These are phyloP conservation scores for Barnettozyma salicaria DNA, from an alignment of 805 yeast genomes.

Conservation along the genomic window DNA sequence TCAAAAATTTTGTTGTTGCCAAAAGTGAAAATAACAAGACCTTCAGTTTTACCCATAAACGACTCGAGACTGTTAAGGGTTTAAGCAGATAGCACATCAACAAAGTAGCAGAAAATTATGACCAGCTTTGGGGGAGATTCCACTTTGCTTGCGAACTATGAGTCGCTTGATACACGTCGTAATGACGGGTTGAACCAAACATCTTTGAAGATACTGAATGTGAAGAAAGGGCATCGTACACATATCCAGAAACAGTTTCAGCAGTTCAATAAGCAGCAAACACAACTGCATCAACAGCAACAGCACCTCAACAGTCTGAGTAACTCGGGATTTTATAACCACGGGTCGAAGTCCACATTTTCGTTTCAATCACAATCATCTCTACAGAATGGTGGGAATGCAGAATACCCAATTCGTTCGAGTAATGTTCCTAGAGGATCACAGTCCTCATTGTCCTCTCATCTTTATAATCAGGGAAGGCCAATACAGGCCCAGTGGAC, in stretches of 20 bases:
- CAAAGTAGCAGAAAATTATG: too few relatives aligned
- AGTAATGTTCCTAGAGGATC: too few relatives aligned
- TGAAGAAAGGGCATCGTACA: slow-evolving; percentile 22
- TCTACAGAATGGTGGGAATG: neutral
- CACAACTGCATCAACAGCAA: slow-evolving; percentile 2
- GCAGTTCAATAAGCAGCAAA: slow-evolving; percentile 19
- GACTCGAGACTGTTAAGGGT: neutral
- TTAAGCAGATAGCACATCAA: neutral
- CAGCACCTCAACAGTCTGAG: too few relatives aligned
- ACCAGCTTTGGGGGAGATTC: too few relatives aligned
- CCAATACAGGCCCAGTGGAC: slow-evolving; percentile 8
- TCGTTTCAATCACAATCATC: slow-evolving; percentile 6
- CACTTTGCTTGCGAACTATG: too few relatives aligned
- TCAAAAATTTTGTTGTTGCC: too few relatives aligned
- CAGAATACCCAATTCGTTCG: too few relatives aligned
- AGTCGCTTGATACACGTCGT: slow-evolving; percentile 18
- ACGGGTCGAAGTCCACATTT: slow-evolving; percentile 4
- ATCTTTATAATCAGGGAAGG: too few relatives aligned
- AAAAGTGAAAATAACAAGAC: too few relatives aligned
- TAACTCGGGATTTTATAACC: neutral
- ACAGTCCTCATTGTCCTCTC: too few relatives aligned
- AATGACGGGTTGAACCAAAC: slow-evolving; percentile 23
- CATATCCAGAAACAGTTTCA: slow-evolving; percentile 23
- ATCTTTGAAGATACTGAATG: slow-evolving; percentile 20
- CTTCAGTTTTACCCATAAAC: neutral